A percentile compares a stretch with the other conserved stretches of the same genome.
These are phyloP conservation scores for Sinapis alba DNA, from an alignment of 441 rosid species.

Conservation along the genomic window DNA sequence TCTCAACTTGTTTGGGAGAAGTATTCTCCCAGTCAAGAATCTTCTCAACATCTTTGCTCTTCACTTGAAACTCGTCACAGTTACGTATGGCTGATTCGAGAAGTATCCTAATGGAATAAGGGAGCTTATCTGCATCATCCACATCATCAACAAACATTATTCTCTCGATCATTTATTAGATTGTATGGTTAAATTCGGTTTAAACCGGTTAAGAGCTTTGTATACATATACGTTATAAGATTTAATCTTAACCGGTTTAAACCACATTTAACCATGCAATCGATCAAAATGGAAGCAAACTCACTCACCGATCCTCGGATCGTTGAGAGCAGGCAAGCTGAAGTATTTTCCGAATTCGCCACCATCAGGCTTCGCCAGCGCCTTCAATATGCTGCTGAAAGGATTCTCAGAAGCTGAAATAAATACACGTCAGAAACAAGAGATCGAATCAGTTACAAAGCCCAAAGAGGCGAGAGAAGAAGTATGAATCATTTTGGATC, in stretches of 20 bases:
- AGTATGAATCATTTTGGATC: neutral
- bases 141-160: constrained; percentile 11
- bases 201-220: too few species aligned
- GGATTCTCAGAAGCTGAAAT: constrained; percentile 57
- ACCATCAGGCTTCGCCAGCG: constrained; percentile 56
- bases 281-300: constrained; percentile 25
- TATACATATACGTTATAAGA: too few species aligned
- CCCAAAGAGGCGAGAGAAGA: neutral
- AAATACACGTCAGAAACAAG: neutral
- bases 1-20: constrained; percentile 67
- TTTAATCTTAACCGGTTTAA: too few species aligned
- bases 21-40: constrained; percentile 72
- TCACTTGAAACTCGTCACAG: constrained; percentile 72
- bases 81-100: constrained; percentile 74
- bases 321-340: constrained; percentile 61
- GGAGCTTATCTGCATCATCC: constrained; percentile 53
- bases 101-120: constrained; percentile 66
- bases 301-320: constrained; percentile 59
- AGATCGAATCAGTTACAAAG: neutral
- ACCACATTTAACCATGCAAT: too few species aligned
- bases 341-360: constrained; percentile 62
- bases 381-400: constrained; percentile 52
- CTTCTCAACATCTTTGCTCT: constrained; percentile 72
- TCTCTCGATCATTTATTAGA: neutral
- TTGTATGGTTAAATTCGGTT: too few species aligned